Base-by-base conservation (phyloP, 352 stramenopile species). In the Phytophthora rubi region DNA sequence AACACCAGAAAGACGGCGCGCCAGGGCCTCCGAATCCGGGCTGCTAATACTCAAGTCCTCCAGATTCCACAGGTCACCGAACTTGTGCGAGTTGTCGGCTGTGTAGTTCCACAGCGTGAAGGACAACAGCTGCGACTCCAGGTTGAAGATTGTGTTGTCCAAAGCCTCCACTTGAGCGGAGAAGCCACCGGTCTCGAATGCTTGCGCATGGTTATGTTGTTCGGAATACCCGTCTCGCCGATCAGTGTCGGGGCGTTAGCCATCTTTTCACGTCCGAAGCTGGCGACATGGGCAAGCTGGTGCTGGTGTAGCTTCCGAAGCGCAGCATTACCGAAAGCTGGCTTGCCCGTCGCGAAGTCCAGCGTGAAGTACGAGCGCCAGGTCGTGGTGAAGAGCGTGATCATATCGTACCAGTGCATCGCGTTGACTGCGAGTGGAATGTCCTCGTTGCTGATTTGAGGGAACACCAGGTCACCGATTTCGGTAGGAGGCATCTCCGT, bases 41-140 rank as follows among this genome's bases (percentile, higher is more conserved):
- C 83, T 94, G 57, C 91, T 91, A 47, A 97, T 77, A 56, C 85
- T 94, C 58, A 95, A 65, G 58, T 97, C 89, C 48, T 97, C 89
- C 13, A 87, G 61, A 70, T 97, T 97, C 86, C 89, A 94, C 57
- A 80, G 49, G 51, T 96, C 88, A 45, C 87, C 87, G 35, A 82
- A 92, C 42, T 76, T 47, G 71, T 97, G 82, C 45, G 58, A 80
- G 66, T 97, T 95, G 44, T 85, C 72, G 4, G 86, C 70, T 18
- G 86, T 83, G 77, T 98, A 98, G 62, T 87, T 94, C 92, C 91
- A 98, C 48, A 97, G 58, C 28, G 88, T 95, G 65, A 90, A 98
- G 47, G 76, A 89, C 39, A 93, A 53, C 51, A 91, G 33, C 53
- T 88, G 86, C 30, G 73, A 76, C 62, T 94, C 86, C 12, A 94